A percentile compares a stretch with the other conserved stretches of the same genome.
Evolutionary conservation across 805 yeast species (phyloP).

Genomic region (Jamesozyma lodderae): DNA sequence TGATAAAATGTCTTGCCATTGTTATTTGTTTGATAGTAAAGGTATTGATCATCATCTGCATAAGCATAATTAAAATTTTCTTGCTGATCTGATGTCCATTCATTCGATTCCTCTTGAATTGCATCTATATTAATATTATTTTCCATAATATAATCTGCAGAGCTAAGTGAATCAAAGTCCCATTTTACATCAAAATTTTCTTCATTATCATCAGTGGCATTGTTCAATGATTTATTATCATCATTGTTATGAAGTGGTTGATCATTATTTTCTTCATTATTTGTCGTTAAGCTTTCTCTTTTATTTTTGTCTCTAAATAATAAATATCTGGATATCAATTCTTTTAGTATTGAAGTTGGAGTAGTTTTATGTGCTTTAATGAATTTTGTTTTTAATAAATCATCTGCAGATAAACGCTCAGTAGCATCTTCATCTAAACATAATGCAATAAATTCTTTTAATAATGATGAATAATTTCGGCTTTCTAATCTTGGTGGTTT

Average conservation of each 20-base stretch:
- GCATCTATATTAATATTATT: constrained; percentile 47
- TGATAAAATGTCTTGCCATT: constrained; percentile 17
- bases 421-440: constrained; percentile 92
- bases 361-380: constrained; percentile 51
- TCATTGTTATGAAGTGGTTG: background rate
- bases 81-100: constrained; percentile 19
- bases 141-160: constrained; percentile 63
- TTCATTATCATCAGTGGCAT: constrained; percentile 8
- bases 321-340: constrained; percentile 63
- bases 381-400: constrained; percentile 63
- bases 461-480: constrained; percentile 58
- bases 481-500: constrained; percentile 96
- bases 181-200: constrained; percentile 51
- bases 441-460: constrained; percentile 83
- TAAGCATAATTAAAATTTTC: constrained; percentile 26
- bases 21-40: constrained; percentile 19
- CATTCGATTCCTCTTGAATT: constrained; percentile 25
- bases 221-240: background rate
- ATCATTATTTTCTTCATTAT: constrained; percentile 4
- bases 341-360: constrained; percentile 56
- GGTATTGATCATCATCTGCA: constrained; percentile 27
- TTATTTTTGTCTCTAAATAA: constrained; percentile 65
- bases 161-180: constrained; percentile 82
- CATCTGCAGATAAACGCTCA: constrained; percentile 83
- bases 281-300: constrained; percentile 38